Evolutionary conservation across 495 filamentous ascomycete species (phyloP).

Genomic region (Aspergillus saccharolyticus): DNA sequence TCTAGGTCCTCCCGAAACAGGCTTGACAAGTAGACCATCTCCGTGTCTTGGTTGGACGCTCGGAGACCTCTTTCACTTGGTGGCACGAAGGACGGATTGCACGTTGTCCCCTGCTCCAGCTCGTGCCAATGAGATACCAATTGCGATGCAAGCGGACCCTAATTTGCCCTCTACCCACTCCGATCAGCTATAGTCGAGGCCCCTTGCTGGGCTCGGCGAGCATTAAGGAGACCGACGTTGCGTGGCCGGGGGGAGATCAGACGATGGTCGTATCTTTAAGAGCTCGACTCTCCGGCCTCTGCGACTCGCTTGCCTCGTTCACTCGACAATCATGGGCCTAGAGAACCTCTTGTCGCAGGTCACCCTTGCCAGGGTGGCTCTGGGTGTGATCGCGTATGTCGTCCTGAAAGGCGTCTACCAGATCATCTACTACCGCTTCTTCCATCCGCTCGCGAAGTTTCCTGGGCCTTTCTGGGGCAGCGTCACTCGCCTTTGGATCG

Average conservation of each 20-base stretch:
- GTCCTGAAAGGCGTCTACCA: conserved; percentile 26
- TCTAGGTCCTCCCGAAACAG: background rate
- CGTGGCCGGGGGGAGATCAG: background rate
- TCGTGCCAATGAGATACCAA: background rate
- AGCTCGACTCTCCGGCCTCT: background rate
- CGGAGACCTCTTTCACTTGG: background rate
- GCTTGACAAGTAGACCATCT: background rate
- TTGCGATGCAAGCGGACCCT: background rate
- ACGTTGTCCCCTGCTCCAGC: background rate
- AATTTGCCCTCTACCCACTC: background rate
- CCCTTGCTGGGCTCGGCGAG: background rate
- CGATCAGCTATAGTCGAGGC: background rate
- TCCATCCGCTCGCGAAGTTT: conserved; percentile 46
- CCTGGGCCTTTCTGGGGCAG: conserved; percentile 52
- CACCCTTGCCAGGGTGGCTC: conserved; percentile 27
- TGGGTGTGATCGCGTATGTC: conserved; percentile 27
- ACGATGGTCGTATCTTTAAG: background rate
- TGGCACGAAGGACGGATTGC: background rate
- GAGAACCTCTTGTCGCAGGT: conserved; percentile 26
- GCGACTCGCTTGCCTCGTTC: background rate
- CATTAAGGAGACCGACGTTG: background rate
- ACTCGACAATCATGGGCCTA: conserved; percentile 24
- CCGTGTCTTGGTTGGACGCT: background rate
- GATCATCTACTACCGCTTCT: conserved; percentile 47
- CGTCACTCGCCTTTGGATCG: conserved; percentile 47